Evolutionary conservation across 2,329 filamentous ascomycete species (phyloP).

Genomic region (Xylariaceae sp.): DNA sequence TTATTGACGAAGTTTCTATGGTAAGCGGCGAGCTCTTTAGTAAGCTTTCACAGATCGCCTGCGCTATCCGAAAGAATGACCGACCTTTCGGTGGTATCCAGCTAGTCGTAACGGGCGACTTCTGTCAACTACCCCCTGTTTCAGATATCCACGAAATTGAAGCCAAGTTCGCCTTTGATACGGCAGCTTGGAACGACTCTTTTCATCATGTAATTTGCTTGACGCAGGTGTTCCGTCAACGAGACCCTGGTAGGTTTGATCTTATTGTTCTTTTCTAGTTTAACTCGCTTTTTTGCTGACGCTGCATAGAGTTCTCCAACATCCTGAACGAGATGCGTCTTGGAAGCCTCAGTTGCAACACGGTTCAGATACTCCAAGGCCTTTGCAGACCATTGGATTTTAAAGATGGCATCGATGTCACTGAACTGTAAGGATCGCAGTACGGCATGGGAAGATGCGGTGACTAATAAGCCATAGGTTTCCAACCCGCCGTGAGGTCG

Average conservation of each 20-base stretch:
- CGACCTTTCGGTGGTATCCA: constrained; percentile 96
- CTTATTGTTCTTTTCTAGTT: background rate
- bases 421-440: constrained; percentile 72
- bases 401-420: constrained; percentile 78
- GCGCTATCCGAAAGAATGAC: constrained; percentile 86
- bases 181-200: constrained; percentile 86
- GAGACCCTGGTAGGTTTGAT: constrained; percentile 67
- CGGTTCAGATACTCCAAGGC: constrained; percentile 75
- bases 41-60: constrained; percentile 88
- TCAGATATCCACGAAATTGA: constrained; percentile 72
- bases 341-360: constrained; percentile 77
- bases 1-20: constrained; percentile 98
- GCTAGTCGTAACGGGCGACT: constrained; percentile 93
- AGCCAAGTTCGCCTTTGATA: constrained; percentile 91
- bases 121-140: constrained; percentile 95
- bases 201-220: constrained; percentile 96
- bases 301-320: constrained; percentile 72
- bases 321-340: constrained; percentile 99
- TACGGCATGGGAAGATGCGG: too few relatives aligned
- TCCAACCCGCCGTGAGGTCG: constrained; percentile 88
- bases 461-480: constrained; percentile 59
- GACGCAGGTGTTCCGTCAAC: constrained; percentile 95
- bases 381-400: constrained; percentile 74
- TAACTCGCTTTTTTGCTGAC: background rate
- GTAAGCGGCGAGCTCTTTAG: constrained; percentile 97